Evolutionary conservation across 1,284 basidiomycete species (phyloP).

Genomic region (Trichosporon sp.): DNA sequence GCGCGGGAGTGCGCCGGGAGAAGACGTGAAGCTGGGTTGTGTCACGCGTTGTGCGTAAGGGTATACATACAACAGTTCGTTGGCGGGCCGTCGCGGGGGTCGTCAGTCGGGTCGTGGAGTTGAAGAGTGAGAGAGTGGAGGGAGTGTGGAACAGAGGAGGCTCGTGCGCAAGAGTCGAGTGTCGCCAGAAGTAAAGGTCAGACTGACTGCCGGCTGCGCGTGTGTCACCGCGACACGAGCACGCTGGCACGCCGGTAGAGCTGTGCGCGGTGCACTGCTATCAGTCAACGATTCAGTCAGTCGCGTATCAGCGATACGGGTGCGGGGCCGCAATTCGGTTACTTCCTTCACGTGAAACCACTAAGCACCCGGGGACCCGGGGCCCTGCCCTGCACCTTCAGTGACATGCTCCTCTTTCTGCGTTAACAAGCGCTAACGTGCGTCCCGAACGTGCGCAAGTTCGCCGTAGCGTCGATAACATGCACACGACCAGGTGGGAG

Average conservation of each 20-base stretch:
- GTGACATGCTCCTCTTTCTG: neutral
- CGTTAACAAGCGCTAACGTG: neutral
- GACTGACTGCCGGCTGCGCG: neutral
- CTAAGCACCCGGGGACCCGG: neutral
- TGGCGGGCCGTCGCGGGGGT: neutral
- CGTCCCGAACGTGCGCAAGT: neutral
- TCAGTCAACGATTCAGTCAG: neutral
- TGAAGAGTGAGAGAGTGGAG: neutral
- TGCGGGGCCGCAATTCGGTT: slow-evolving; percentile 3
- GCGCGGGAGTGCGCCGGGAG: neutral
- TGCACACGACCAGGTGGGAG: neutral
- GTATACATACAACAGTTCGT: neutral
- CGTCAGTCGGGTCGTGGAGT: neutral
- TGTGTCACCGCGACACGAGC: neutral
- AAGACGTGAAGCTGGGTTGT: neutral
- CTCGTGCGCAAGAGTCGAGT: neutral
- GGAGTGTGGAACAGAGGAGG: neutral
- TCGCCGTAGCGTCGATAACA: neutral
- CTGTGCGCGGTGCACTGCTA: slow-evolving; percentile 3
- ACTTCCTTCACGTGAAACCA: slow-evolving; percentile 9
- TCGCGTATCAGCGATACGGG: neutral
- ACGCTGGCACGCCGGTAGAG: neutral
- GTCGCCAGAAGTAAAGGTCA: neutral
- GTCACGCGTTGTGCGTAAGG: neutral
- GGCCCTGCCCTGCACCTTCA: neutral